Percentiles rank a stretch among this genome's conserved stretches.
Evolutionary conservation across 2,329 filamentous ascomycete genomes (phyloP).

Genomic region (Xylariaceae sp.): DNA sequence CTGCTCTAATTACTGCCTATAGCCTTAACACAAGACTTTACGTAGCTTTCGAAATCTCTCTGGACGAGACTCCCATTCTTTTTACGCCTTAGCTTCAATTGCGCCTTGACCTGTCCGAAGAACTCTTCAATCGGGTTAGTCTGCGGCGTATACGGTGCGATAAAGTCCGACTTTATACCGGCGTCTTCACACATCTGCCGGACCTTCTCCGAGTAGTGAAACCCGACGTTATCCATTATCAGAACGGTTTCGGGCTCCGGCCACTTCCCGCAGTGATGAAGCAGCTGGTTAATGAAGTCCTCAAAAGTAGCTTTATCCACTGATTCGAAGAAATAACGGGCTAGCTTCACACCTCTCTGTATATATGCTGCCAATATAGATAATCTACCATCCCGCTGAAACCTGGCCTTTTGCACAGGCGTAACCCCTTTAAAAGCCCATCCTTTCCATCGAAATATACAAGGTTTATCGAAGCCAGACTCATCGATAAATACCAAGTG

Average conservation of each 20-base stretch:
- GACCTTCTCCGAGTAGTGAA: not conserved
- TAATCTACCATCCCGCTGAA: not conserved
- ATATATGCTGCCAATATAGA: not conserved
- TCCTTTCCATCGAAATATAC: not conserved
- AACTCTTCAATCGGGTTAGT: not conserved
- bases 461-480: not conserved
- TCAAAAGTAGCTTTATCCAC: not conserved
- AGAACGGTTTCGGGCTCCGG: not conserved
- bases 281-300: not conserved
- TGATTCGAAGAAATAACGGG: not conserved
- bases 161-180: not conserved
- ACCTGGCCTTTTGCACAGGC: not conserved
- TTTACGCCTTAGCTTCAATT: not conserved
- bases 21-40: not conserved
- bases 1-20: not conserved
- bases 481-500: not conserved
- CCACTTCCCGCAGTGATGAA: not conserved
- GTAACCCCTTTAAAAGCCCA: not conserved
- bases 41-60: not conserved
- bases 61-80: not conserved
- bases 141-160: not conserved
- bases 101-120: not conserved
- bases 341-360: not conserved
- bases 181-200: not conserved
- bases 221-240: not conserved